Base-by-base conservation (phyloP, 148 eudicot genomes). In the Vaccinium corymbosum region DNA sequence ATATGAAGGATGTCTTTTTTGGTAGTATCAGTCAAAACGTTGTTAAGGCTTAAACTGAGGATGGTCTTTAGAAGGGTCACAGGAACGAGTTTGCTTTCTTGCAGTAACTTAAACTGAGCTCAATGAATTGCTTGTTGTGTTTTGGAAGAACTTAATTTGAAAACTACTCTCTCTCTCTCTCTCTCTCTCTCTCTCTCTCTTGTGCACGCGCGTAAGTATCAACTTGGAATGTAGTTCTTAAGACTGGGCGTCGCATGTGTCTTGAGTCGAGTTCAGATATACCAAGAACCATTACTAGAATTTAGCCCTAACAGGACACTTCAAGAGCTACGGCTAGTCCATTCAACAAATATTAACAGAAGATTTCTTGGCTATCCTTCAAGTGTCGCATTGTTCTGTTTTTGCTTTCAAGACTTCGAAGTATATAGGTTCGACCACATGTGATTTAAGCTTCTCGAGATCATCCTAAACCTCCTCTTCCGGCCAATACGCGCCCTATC, bases 371-470 rank as follows among this genome's bases (percentile, higher is more conserved):
- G n/a, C 20, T 6, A 68, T n/a, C 6, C 55, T 35, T 7, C 20
- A 70, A 70, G 74, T 25, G 35, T 72, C 10, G 7, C 7, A 3
- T 17, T 12, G 19, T 20, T 48, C 27, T 8, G 53, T 75, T 56
- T 17, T 19, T 75, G 50, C 78, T 78, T 90, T 16, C 86, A 88
- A 35, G 92, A 68, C 86, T 81, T 91, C 4, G 94, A 80, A 84
- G 88, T 85, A 82, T 98, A 29, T 0, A 29, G 1, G 93, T 25
- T 88, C 89, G 7, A 87, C 85, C 27, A 92, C 90, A 77, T 97
- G 98, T 53, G 98, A 88, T 88, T 97, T 97, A 84, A 94, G 93
- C 74, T 93, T 87, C 75, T 94, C 92, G 6, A 97, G 95, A 92
- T 97, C 99, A 6, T n/a, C n/a, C n/a, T n/a, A n/a, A n/a, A n/a